These are phyloP conservation scores for Aspergillus oerlinghausenensis DNA, from an alignment of 2,329 filamentous ascomycete species.

Conservation along the genomic window DNA sequence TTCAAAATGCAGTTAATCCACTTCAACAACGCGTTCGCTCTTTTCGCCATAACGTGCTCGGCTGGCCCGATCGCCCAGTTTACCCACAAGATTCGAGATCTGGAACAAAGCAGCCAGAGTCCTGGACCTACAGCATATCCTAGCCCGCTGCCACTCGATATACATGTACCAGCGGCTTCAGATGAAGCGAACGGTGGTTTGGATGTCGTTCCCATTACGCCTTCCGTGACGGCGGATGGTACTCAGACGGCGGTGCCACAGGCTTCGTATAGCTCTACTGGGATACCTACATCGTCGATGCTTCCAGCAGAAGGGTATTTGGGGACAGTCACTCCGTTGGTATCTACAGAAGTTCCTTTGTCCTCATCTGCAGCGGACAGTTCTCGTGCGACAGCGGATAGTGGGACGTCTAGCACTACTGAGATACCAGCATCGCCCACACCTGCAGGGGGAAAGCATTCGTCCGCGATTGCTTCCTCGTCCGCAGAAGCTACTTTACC, in stretches of 20 bases:
- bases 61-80: constrained; percentile 24
- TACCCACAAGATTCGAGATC: constrained; percentile 1
- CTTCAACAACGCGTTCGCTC: constrained; percentile 4
- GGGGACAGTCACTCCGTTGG: neutral
- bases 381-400: too few relatives aligned
- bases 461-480: neutral
- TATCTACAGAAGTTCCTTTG: neutral
- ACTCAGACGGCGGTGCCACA: neutral
- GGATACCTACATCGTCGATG: neutral
- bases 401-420: neutral
- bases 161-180: neutral
- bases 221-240: neutral
- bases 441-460: neutral
- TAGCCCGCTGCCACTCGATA: neutral
- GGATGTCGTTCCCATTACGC: neutral
- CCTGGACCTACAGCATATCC: neutral
- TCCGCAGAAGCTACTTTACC: neutral
- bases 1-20: constrained; percentile 4
- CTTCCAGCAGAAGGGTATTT: neutral
- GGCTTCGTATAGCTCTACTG: neutral
- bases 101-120: neutral
- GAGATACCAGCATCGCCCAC: neutral
- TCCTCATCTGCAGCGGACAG: too few relatives aligned
- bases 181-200: neutral
- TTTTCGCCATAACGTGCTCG: constrained; percentile 9